Percentiles rank a stretch among this genome's conserved stretches.
These are phyloP conservation scores for Nannochloris sp. DNA, from an alignment of 139 green algal species.

Conservation along the genomic window DNA sequence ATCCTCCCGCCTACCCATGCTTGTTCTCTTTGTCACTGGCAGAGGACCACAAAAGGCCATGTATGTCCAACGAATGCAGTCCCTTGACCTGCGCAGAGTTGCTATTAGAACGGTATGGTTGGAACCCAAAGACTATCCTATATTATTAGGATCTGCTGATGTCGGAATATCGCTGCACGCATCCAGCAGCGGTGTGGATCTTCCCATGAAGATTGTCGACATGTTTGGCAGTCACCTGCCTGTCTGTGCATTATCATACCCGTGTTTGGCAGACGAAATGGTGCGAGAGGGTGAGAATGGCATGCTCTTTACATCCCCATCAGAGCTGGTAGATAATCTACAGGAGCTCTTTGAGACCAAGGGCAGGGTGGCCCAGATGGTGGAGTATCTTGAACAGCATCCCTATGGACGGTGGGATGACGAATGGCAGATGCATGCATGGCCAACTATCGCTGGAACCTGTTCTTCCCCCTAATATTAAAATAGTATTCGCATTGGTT, in stretches of 20 bases:
- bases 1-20: neutral
- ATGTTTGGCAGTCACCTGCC: conserved; percentile 93
- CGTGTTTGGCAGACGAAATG: conserved; percentile 70
- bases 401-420: no score
- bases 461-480: no score
- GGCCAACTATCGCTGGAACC: no score
- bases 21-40: conserved; percentile 55
- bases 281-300: conserved; percentile 64
- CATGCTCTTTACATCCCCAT: conserved; percentile 57
- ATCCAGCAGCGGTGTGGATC: conserved; percentile 83
- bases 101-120: conserved; percentile 85
- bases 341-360: conserved; percentile 31
- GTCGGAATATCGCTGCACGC: conserved; percentile 88
- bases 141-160: conserved; percentile 78
- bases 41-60: conserved; percentile 68
- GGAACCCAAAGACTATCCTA: conserved; percentile 79
- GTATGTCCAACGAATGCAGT: conserved; percentile 58
- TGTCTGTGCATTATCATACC: conserved; percentile 74
- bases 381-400: no score
- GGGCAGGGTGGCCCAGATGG: no score
- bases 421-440: no score
- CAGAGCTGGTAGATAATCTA: conserved; percentile 57
- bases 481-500: no score
- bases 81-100: conserved; percentile 57
- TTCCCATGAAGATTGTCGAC: conserved; percentile 99